Base-by-base conservation (phyloP, 2,329 filamentous ascomycete genomes). In the Alternaria alternata region DNA sequence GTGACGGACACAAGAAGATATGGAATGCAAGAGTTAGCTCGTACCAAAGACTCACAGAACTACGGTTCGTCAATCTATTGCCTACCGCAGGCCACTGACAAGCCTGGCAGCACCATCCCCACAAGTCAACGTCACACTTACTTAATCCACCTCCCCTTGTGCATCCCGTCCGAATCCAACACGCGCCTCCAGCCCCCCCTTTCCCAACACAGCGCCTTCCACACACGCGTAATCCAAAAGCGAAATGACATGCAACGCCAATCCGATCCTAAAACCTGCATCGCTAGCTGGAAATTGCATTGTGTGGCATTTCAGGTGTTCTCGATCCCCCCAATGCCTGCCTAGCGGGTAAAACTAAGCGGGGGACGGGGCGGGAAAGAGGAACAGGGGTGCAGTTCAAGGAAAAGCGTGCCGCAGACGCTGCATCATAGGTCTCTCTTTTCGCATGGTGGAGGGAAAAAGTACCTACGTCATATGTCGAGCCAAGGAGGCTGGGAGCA, bases 111-210 rank as follows among this genome's bases (percentile, higher is more conserved):
- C 46, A 22, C 46, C 32, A 36, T 49, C 30, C 18, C 46, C 46
- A 49, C 32, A 49, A n/a, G 30, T 55, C 51, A 53, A 59, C 57
- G 57, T 59, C 57, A 59, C 51, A 54, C 36, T 59, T 59, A 49
- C 32, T 22, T 39, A 54, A 46, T 26, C 43, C n/a, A 16, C 41
- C 22, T 30, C 11, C 38, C 49, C 36, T 20, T 18, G 9, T 49
- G 8, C 36, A 52, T 42, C 34, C 26, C 46, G 22, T 36, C 30
- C 30, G 14, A n/a, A 16, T 49, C 32, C 36, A 49, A n/a, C 46
- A 36, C 46, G 20, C 46, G 36, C 46, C 32, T 32, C 46, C 20
- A 49, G 9, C 44, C 44, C 44, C 44, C 46, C 46, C 30, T 38
- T 49, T 38, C 46, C 46, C 46, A 49, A 49, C 46, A 26, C 32